These are phyloP conservation scores for Trichoderma endophyticum DNA, from an alignment of 2,329 filamentous ascomycete genomes.

Conservation along the genomic window DNA sequence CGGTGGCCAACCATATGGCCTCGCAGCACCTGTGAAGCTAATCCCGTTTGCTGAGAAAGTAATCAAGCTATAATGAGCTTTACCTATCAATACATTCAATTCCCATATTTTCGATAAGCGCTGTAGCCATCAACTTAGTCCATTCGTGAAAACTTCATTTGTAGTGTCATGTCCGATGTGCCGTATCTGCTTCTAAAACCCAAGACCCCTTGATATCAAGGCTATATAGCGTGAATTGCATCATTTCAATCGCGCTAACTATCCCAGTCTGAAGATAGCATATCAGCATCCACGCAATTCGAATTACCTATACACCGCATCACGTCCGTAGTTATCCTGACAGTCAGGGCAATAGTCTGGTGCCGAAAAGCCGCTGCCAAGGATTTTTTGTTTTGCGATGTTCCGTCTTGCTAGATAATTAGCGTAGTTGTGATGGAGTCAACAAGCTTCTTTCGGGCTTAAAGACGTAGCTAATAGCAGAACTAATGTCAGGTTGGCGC, in stretches of 20 bases:
- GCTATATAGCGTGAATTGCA: not conserved
- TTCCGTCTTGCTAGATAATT: not conserved
- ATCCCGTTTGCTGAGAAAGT: not conserved
- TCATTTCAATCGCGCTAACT: not conserved
- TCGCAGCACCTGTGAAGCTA: not conserved
- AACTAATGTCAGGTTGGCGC: not conserved
- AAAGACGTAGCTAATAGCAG: too few relatives aligned
- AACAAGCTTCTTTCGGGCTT: not conserved
- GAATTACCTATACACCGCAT: not conserved
- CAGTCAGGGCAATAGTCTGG: not conserved
- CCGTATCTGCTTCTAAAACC: not conserved
- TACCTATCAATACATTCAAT: not conserved
- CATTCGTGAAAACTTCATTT: not conserved
- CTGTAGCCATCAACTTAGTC: not conserved
- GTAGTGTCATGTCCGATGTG: not conserved
- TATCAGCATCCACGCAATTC: not conserved
- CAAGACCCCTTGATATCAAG: not conserved
- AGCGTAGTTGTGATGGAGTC: not conserved
- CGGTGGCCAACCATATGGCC: not conserved
- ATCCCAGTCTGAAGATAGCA: not conserved
- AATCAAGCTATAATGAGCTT: not conserved
- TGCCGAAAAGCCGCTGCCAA: constrained; percentile 3
- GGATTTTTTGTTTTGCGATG: not conserved
- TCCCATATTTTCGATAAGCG: not conserved
- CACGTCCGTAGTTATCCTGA: too few relatives aligned